Base-by-base conservation (phyloP, 495 filamentous ascomycete genomes). In the Lasiosphaeria miniovina region DNA sequence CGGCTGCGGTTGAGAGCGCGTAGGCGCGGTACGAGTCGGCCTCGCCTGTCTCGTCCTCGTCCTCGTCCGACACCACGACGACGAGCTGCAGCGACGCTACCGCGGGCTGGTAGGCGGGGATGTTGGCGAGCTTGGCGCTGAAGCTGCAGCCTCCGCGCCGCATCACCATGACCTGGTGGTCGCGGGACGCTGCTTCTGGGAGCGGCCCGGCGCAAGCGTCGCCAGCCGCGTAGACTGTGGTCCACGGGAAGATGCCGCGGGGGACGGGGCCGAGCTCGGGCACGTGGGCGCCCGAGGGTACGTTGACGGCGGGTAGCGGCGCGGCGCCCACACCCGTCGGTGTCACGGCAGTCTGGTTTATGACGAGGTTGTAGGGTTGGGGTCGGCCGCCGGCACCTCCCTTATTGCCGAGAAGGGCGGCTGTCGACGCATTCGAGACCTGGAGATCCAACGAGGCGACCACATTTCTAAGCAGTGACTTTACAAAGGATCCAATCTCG, bases 121-220 rank as follows among this genome's bases (percentile, higher is more conserved):
- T 90, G 63, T 90, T 93, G 32, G 79, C 79, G 0, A 98, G 76
- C 67, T 98, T 98, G 36, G 88, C 77, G 6, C 81, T 83, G 73
- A 98, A 98, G 43, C 79, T 88, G 74, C 94, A 98, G 3, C 84
- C 86, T 17, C 94, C 94, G 24, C 94, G 88, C 36, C 84, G 86
- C 59, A 98, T 81, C 33, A 97, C 82, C 58, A 98, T 83, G 14
- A 97, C 78, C 61, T 96, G 85, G 71, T 95, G 80, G n/a, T 75
- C 77, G 12, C 83, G 84, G 0, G 83, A 79, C 3, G 87, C 77
- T 1, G 80, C 72, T 12, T 82, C 77, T 0, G 86, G 84, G 0
- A 96, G 78, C 15, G 79, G 81, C 14, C 76, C 72, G 45, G 82
- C 65, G 73, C 93, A 96, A 55, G 86, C 80, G 14, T 87, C 80